phyloP scores from a whole-genome alignment of 2,329 filamentous ascomycete genomes.

The Colletotrichum graminicola region DNA sequence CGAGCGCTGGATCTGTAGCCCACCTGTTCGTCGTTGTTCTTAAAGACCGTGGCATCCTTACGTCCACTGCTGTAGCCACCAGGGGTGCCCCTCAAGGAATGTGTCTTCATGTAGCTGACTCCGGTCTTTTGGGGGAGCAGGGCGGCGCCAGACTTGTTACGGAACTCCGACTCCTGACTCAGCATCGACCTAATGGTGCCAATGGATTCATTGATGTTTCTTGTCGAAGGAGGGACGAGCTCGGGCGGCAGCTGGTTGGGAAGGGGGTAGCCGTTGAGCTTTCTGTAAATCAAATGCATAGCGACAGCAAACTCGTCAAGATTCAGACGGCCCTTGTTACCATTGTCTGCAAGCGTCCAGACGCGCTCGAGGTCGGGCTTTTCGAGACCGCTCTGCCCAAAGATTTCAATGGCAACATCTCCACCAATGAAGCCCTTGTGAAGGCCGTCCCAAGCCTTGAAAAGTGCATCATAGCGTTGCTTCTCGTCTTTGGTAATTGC shows the following conservation, averaged over 20 bases:
- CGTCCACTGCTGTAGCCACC: conserved; percentile 71
- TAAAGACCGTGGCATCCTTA: conserved; percentile 96
- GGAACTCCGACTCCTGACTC: conserved; percentile 87
- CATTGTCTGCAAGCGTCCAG: conserved; percentile 94
- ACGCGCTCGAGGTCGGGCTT: conserved; percentile 91
- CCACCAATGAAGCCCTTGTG: conserved; percentile 93
- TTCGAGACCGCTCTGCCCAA: conserved; percentile 93
- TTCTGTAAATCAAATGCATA: conserved; percentile 99
- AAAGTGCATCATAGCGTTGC: conserved; percentile 93
- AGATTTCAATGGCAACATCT: conserved; percentile 94
- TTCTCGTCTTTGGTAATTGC: conserved; percentile 99
- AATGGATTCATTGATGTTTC: conserved; percentile 93
- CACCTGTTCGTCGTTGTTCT: conserved; percentile 93
- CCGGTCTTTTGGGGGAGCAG: conserved; percentile 95
- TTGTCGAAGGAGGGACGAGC: conserved; percentile 92
- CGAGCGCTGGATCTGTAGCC: conserved; percentile 95
- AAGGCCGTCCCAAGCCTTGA: conserved; percentile 96
- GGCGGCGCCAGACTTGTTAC: conserved; percentile 90
- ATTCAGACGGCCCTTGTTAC: conserved; percentile 93
- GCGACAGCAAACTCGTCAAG: conserved; percentile 98
- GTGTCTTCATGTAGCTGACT: conserved; percentile 97
- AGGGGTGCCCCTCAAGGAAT: conserved; percentile 82
- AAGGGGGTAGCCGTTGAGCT: conserved; percentile 94
- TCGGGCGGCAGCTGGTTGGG: conserved; percentile 90
- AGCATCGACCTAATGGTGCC: conserved; percentile 92